These are phyloP conservation scores for Bruguiera parviflora DNA, from an alignment of 345 rosid genomes.

Conservation along the genomic window DNA sequence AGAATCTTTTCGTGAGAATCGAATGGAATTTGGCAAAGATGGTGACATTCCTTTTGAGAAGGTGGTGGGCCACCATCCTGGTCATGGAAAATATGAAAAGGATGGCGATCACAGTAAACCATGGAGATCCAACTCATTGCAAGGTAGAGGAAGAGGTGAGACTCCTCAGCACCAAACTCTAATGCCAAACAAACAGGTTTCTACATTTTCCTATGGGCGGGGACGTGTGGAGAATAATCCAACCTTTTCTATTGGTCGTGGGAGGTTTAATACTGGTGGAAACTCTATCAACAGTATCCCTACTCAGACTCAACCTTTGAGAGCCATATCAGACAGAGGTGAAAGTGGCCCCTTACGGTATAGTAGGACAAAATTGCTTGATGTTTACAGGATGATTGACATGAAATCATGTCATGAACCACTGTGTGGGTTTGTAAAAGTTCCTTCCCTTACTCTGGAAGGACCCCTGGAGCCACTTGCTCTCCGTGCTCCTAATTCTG, in stretches of 20 bases:
- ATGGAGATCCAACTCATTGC: constrained; percentile 70
- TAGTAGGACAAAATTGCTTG: constrained; percentile 72
- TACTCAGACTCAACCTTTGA: constrained; percentile 43
- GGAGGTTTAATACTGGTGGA: constrained; percentile 56
- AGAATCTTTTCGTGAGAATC: constrained; percentile 54
- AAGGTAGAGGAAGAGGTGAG: constrained; percentile 76
- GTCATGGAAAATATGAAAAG: constrained; percentile 59
- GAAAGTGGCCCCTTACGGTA: constrained; percentile 64
- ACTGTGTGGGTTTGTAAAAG: constrained; percentile 52
- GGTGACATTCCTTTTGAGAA: constrained; percentile 57
- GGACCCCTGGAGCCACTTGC: constrained; percentile 76
- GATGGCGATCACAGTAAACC: constrained; percentile 68
- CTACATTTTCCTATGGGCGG: constrained; percentile 58
- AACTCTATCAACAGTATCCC: constrained; percentile 32
- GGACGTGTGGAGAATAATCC: constrained; percentile 65
- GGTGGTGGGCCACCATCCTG: constrained; percentile 45
- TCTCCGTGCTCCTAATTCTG: constrained; percentile 60
- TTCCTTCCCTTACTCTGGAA: constrained; percentile 73
- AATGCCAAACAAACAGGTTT: constrained; percentile 59
- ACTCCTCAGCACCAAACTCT: constrained; percentile 49
- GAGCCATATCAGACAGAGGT: constrained; percentile 43
- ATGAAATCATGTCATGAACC: constrained; percentile 35
- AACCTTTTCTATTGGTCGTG: constrained; percentile 62
- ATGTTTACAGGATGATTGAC: constrained; percentile 66
- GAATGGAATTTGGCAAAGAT: constrained; percentile 60